These are phyloP conservation scores for Colletotrichum trifolii DNA, from an alignment of 2,329 filamentous ascomycete genomes.

Conservation along the genomic window DNA sequence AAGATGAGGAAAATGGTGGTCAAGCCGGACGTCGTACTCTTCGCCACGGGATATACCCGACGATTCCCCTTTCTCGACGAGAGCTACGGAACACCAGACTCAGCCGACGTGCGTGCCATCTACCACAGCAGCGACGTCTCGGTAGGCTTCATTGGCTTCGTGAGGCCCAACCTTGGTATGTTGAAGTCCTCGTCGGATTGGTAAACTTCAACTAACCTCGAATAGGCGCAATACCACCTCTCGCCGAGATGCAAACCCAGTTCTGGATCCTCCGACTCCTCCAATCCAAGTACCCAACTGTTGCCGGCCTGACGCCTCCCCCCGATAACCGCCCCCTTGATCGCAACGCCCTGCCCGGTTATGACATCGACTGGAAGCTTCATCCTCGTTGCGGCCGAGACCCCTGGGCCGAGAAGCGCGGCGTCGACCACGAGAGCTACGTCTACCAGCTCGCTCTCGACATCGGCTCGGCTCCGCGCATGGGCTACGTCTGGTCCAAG, in stretches of 20 bases:
- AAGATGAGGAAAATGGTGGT: constrained; percentile 43
- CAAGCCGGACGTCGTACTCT: constrained; percentile 49
- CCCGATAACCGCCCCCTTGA: constrained; percentile 14
- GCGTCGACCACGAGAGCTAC: constrained; percentile 62
- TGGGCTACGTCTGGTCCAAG: constrained; percentile 46
- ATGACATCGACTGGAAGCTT: constrained; percentile 55
- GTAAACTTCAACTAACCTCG: not conserved
- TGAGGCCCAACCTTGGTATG: constrained; percentile 55
- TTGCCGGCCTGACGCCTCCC: constrained; percentile 6
- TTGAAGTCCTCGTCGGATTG: not conserved
- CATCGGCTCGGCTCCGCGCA: constrained; percentile 55
- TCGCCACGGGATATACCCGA: constrained; percentile 50
- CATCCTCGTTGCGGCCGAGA: constrained; percentile 48
- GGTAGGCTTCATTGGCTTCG: constrained; percentile 59
- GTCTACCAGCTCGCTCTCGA: constrained; percentile 61
- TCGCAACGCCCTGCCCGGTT: constrained; percentile 43
- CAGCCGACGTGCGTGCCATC: constrained; percentile 63
- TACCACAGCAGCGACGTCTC: constrained; percentile 55
- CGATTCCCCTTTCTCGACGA: constrained; percentile 47
- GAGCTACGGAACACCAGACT: constrained; percentile 53
- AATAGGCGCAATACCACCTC: constrained; percentile 55
- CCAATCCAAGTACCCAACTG: constrained; percentile 21
- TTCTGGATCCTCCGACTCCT: constrained; percentile 57
- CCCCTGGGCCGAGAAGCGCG: constrained; percentile 49
- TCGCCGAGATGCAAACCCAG: constrained; percentile 62